Evolutionary conservation across 495 filamentous ascomycete species (phyloP), one percentile per base, ranked within the genome.

Genomic region (Choiromyces venosus): DNA sequence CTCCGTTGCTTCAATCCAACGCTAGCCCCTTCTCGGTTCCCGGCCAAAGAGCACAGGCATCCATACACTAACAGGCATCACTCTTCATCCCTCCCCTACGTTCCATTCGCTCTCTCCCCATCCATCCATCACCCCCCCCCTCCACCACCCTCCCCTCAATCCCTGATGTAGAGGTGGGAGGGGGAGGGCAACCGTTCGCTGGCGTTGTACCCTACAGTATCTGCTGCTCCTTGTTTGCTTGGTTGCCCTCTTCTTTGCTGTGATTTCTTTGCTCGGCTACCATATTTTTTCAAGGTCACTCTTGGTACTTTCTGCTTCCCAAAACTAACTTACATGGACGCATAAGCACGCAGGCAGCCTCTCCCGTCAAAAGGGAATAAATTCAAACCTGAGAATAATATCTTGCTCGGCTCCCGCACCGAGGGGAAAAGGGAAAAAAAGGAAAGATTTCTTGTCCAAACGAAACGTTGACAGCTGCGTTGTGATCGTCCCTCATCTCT

Each of bases 21-120:
- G 74, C 75, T 77, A 77, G 70, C 75, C 70, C 76, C 74, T 61
- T 77, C 74, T 77, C 69, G 75, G 75, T 70, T 67, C 52, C 75
- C 74, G 70, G 75, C 75, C 70, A 67, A 56, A 61, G 75, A 69
- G 75, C 75, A 77, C 75, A 77, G 75, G 75, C 75, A 77, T 67
- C 69, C 75, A 77, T 73, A 77, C 75, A 18, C 69, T 35, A 52
- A 65, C 73, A 74, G 66, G 71, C 73, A 70, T 73, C 73, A 71
- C 69, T 73, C 52, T 6, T 29, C 52, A 61, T 61, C 52, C 52
- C 52, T 61, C 52, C 52, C 25, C 52, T 61, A 66, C 73, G 70
- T 70, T 74, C 73, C 73, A 74, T 69, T 72, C 70, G 64, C 67
- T 40, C 75, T 52, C 68, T 67, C 68, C 68, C 61, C 19, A 21